Conservation (phyloP, 2,329 filamentous ascomycete genomes). For the Phaeosphaeriaceae sp. region DNA sequence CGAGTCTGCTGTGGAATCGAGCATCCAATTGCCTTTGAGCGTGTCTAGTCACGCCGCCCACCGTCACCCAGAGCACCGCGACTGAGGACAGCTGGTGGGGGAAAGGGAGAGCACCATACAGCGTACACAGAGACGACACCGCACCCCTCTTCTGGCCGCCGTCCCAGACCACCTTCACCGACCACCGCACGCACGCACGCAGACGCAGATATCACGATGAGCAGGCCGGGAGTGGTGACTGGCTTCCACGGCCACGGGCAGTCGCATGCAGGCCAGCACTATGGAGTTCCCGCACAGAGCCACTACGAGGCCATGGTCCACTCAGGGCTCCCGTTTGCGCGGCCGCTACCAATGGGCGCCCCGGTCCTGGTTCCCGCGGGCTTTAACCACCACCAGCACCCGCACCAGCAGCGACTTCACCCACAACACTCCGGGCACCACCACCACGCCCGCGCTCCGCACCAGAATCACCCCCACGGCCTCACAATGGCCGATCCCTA, state of each 20-base stretch:
- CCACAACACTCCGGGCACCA: slow-evolving; percentile 38
- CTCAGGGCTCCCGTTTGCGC: slow-evolving; percentile 44
- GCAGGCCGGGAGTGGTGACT: slow-evolving; percentile 37
- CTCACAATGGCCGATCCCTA: slow-evolving; percentile 50
- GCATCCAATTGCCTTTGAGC: slow-evolving; percentile 35
- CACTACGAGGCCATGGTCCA: slow-evolving; percentile 32
- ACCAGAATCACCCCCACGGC: slow-evolving; percentile 32
- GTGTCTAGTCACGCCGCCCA: slow-evolving; percentile 32
- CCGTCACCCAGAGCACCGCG: slow-evolving; percentile 16
- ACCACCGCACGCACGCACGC: slow-evolving; percentile 4
- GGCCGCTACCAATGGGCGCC: slow-evolving; percentile 51
- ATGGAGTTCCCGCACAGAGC: slow-evolving; percentile 30
- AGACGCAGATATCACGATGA: slow-evolving; percentile 30
- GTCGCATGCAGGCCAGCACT: slow-evolving; percentile 21
- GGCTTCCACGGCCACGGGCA: slow-evolving; percentile 31
- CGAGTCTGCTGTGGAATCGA: slow-evolving; percentile 44
- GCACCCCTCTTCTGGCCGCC: slow-evolving; percentile 2
- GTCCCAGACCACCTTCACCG: slow-evolving; percentile 7
- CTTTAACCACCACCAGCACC: slow-evolving; percentile 42
- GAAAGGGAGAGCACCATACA: slow-evolving; percentile 9
- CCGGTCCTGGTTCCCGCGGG: slow-evolving; percentile 46
- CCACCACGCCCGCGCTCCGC: slow-evolving; percentile 45
- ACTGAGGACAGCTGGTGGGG: slow-evolving; percentile 16
- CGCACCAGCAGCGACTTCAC: slow-evolving; percentile 46
- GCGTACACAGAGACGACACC: background rate